Conservation (phyloP, 2,329 filamentous ascomycete species). For the Pezizomycotina sp. region DNA sequence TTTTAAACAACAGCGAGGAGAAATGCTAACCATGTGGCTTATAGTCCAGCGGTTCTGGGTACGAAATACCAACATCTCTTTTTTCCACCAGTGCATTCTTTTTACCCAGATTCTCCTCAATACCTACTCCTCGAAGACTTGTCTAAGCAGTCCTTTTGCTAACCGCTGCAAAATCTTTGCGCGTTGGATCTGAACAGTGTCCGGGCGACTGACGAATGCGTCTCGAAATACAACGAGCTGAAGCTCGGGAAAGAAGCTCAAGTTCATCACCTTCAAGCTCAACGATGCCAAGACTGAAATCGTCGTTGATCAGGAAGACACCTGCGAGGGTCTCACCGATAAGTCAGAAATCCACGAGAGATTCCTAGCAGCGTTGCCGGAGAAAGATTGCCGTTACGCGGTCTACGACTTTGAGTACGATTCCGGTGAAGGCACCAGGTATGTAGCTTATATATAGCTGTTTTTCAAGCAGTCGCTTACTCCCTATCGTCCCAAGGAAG, state of each 20-base stretch:
- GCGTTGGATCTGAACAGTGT: too few species aligned
- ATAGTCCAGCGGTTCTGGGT: too few species aligned
- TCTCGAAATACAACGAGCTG: slow-evolving; percentile 55
- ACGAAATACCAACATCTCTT: too few species aligned
- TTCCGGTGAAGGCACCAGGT: slow-evolving; percentile 57
- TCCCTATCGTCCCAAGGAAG: too few species aligned
- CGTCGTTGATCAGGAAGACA: slow-evolving; percentile 49
- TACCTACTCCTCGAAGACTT: neutral
- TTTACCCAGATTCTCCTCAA: neutral
- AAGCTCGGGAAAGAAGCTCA: slow-evolving; percentile 63
- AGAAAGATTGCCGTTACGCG: slow-evolving; percentile 65
- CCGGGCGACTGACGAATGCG: slow-evolving; percentile 28
- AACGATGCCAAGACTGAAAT: slow-evolving; percentile 69
- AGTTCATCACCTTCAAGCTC: slow-evolving; percentile 80
- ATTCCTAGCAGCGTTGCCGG: slow-evolving; percentile 56
- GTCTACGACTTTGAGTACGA: slow-evolving; percentile 72
- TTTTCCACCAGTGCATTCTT: slow-evolving; percentile 8
- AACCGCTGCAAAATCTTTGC: neutral
- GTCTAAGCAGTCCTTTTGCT: slow-evolving; percentile 11
- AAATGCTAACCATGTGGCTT: too few species aligned
- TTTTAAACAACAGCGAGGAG: too few species aligned
- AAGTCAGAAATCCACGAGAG: slow-evolving; percentile 60
- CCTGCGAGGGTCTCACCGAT: slow-evolving; percentile 42
- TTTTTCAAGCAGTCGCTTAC: too few species aligned
- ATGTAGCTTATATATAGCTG: too few species aligned